These are phyloP conservation scores for Tolypocladium nubicola DNA, from an alignment of 2,329 filamentous ascomycete genomes.

Conservation along the genomic window DNA sequence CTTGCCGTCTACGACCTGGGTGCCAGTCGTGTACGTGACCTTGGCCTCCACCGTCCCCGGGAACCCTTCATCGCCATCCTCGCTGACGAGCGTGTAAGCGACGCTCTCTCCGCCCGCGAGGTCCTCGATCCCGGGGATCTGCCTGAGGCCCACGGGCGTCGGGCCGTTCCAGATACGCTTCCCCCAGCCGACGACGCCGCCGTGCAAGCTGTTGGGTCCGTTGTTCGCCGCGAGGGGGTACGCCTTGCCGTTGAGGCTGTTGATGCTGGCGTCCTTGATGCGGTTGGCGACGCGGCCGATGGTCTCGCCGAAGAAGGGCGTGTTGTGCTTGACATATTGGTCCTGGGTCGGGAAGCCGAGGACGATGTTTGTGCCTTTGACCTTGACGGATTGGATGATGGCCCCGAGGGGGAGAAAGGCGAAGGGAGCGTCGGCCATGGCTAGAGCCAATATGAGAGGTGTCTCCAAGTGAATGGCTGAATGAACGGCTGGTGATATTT, in stretches of 20 bases:
- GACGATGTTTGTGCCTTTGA: constrained; percentile 77
- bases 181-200: constrained; percentile 67
- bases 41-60: constrained; percentile 73
- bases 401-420: constrained; percentile 66
- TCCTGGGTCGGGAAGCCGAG: constrained; percentile 70
- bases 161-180: constrained; percentile 71
- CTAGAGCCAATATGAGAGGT: background rate
- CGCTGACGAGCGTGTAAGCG: constrained; percentile 54
- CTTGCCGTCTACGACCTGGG: constrained; percentile 49
- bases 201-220: constrained; percentile 65
- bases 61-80: constrained; percentile 80
- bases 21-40: constrained; percentile 69
- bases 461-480: background rate
- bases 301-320: constrained; percentile 80
- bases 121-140: constrained; percentile 38
- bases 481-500: background rate
- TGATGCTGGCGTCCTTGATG: constrained; percentile 60
- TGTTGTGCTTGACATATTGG: constrained; percentile 66
- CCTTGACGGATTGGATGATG: constrained; percentile 69
- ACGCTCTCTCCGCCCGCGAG: constrained; percentile 55
- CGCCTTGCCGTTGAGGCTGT: constrained; percentile 57
- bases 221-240: constrained; percentile 70
- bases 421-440: constrained; percentile 40
- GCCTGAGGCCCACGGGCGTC: constrained; percentile 39
- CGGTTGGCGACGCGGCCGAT: constrained; percentile 83